phyloP scores from a whole-genome alignment of 768 basidiomycete genomes.

The Russula sp. region DNA sequence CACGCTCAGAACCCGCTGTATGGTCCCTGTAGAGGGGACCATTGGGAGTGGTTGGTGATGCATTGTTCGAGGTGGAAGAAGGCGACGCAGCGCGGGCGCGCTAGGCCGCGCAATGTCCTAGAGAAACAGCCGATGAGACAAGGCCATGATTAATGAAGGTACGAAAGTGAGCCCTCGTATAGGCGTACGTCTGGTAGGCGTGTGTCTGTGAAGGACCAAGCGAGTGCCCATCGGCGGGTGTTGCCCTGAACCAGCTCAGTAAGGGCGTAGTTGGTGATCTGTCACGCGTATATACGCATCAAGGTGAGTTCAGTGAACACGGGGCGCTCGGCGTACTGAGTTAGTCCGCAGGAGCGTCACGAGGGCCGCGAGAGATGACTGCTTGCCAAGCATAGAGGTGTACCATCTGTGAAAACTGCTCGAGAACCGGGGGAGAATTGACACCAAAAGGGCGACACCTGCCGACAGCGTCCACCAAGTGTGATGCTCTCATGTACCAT shows the following conservation, averaged over 20 bases:
- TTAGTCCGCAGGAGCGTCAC: constrained; percentile 45
- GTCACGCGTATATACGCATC: background rate
- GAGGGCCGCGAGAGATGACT: constrained; percentile 61
- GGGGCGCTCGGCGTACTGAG: constrained; percentile 30
- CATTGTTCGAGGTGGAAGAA: constrained; percentile 54
- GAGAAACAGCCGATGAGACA: constrained; percentile 32
- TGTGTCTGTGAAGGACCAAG: constrained; percentile 65
- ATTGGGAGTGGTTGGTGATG: constrained; percentile 34
- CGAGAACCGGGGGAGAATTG: background rate
- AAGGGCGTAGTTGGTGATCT: constrained; percentile 86
- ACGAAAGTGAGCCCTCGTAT: background rate
- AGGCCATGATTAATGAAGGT: background rate
- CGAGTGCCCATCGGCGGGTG: constrained; percentile 88
- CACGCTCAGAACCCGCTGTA: constrained; percentile 30
- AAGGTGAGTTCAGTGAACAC: background rate
- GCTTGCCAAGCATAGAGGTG: constrained; percentile 87
- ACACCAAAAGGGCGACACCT: constrained; percentile 14
- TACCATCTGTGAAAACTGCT: constrained; percentile 58
- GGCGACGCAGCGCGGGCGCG: constrained; percentile 38
- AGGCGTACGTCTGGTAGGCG: constrained; percentile 72
- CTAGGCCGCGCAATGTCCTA: constrained; percentile 33
- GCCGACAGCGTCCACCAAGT: constrained; percentile 53
- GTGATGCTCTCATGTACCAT: constrained; percentile 72
- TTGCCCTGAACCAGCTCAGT: constrained; percentile 80
- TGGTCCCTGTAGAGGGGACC: constrained; percentile 22